A percentile compares a stretch with the other conserved stretches of the same genome.
Evolutionary conservation across 192 early-diverging fungal species (phyloP).

Genomic region (Borealophlyctis nickersoniae): DNA sequence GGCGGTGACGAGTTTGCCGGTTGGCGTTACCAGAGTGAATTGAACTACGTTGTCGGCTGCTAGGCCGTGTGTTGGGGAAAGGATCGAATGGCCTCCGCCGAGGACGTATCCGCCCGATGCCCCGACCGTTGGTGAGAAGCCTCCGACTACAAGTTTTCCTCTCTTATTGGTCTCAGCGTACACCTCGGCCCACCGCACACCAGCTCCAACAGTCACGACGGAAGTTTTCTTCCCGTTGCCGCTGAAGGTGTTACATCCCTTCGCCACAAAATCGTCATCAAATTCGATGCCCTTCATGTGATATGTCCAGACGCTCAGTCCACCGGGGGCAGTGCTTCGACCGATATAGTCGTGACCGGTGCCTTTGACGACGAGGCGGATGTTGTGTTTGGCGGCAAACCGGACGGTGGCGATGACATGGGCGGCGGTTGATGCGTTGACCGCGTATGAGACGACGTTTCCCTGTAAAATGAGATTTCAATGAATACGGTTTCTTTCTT

Average conservation of each 20-base stretch:
- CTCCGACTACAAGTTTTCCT: constrained; percentile 41
- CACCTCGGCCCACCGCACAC: constrained; percentile 37
- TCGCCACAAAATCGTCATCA: constrained; percentile 1
- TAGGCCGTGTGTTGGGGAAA: constrained; percentile 28
- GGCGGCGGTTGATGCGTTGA: background rate
- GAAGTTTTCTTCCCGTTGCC: constrained; percentile 13
- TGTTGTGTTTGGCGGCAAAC: constrained; percentile 22
- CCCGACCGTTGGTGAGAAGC: constrained; percentile 45
- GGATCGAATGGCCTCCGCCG: constrained; percentile 28
- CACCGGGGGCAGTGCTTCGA: constrained; percentile 37
- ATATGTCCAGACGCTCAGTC: constrained; percentile 42
- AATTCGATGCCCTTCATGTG: constrained; percentile 33
- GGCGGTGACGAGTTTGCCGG: constrained; percentile 37
- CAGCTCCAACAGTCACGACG: constrained; percentile 39
- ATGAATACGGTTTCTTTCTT: no score
- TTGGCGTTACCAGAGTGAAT: constrained; percentile 49
- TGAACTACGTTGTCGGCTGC: constrained; percentile 51
- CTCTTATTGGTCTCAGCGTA: constrained; percentile 32
- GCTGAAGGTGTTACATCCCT: constrained; percentile 26
- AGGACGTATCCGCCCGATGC: constrained; percentile 39
- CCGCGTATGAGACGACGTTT: constrained; percentile 7
- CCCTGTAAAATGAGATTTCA: no score
- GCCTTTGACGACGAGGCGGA: constrained; percentile 45
- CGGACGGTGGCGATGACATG: background rate
- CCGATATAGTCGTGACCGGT: constrained; percentile 50